These are phyloP conservation scores for Aspergillus cristatus DNA, from an alignment of 495 filamentous ascomycete genomes.

Conservation along the genomic window DNA sequence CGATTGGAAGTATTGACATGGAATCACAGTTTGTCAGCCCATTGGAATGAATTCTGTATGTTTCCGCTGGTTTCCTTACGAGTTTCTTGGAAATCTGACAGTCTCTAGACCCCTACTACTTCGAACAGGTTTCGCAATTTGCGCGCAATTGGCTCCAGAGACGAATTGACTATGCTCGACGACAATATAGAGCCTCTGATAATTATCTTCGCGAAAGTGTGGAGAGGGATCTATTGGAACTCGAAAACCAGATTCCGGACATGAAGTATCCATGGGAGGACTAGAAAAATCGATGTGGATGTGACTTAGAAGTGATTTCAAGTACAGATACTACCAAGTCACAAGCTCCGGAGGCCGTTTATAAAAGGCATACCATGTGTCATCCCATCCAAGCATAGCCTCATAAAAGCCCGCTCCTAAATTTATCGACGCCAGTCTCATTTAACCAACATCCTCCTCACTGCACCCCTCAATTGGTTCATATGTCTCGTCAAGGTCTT, in stretches of 20 bases:
- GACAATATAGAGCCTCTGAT: background rate
- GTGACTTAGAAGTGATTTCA: no score
- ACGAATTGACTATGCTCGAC: background rate
- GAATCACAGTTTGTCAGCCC: background rate
- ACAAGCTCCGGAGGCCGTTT: background rate
- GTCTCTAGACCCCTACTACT: background rate
- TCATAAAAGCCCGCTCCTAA: background rate
- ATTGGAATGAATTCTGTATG: background rate
- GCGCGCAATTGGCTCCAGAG: background rate
- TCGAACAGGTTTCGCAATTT: background rate
- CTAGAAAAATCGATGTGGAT: background rate
- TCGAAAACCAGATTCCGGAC: background rate
- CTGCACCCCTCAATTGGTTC: background rate
- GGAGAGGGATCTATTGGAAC: background rate
- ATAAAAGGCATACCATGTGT: background rate
- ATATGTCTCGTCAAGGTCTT: background rate
- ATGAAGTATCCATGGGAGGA: background rate
- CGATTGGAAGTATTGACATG: background rate
- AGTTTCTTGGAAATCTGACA: background rate
- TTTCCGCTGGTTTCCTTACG: background rate
- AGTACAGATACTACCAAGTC: background rate
- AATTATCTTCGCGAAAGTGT: background rate
- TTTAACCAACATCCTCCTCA: background rate
- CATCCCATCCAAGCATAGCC: background rate
- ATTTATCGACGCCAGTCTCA: background rate